Conservation (phyloP, 2,329 filamentous ascomycete species). For the Aspergillus sojae region DNA sequence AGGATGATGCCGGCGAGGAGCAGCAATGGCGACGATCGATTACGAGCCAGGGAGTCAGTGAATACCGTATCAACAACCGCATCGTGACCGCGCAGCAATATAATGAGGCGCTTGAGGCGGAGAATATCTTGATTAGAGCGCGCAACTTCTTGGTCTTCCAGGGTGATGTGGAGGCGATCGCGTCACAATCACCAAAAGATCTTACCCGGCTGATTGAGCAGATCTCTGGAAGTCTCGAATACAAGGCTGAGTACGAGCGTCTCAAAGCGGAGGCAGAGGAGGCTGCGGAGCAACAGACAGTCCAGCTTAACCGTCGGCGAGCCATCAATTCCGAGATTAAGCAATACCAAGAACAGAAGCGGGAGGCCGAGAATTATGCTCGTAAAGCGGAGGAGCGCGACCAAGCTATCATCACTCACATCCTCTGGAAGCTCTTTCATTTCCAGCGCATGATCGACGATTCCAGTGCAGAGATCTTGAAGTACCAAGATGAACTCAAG, state of each 20-base stretch:
- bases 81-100: conserved; percentile 88
- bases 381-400: conserved; percentile 89
- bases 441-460: conserved; percentile 93
- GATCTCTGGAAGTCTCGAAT: conserved; percentile 93
- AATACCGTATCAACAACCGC: conserved; percentile 95
- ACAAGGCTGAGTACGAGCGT: conserved; percentile 89
- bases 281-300: conserved; percentile 83
- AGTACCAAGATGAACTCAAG: conserved; percentile 91
- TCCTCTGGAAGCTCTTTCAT: conserved; percentile 95
- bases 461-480: conserved; percentile 85
- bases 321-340: conserved; percentile 98
- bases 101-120: conserved; percentile 85
- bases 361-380: conserved; percentile 90
- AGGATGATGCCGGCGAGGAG: conserved; percentile 93
- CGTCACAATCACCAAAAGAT: conserved; percentile 90
- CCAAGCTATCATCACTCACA: conserved; percentile 86
- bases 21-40: conserved; percentile 96
- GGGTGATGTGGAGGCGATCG: conserved; percentile 95
- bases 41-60: conserved; percentile 82
- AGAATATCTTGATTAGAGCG: conserved; percentile 97
- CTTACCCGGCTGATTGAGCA: conserved; percentile 94
- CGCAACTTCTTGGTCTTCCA: conserved; percentile 98
- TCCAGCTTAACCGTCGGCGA: conserved; percentile 83
- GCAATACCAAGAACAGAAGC: conserved; percentile 95
- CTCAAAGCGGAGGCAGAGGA: conserved; percentile 85